Percentiles rank a stretch among this genome's conserved stretches.
phyloP scores from a whole-genome alignment of 805 yeast species.

The Blastobotrys robertii region DNA sequence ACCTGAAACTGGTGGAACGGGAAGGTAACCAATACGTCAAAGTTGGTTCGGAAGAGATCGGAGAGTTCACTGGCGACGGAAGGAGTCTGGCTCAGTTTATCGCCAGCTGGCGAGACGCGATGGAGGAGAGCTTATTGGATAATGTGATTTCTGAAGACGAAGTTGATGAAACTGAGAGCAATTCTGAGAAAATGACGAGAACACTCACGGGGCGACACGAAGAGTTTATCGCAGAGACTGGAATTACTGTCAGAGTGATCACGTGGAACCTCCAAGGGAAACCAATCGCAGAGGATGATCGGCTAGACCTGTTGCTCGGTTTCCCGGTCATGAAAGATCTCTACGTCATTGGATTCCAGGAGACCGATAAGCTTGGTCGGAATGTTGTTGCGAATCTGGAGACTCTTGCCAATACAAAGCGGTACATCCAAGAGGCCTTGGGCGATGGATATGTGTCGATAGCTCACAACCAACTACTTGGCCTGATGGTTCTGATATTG shows the following conservation, averaged over 20 bases:
- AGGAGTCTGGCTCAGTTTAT: conserved; percentile 21
- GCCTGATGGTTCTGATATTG: conserved; percentile 40
- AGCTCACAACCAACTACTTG: conserved; percentile 41
- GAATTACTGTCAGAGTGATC: conserved; percentile 17
- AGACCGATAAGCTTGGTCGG: conserved; percentile 38
- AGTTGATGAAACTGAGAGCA: conserved; percentile 9
- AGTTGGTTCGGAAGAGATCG: background rate
- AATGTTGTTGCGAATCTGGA: conserved; percentile 26
- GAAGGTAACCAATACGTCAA: too few relatives aligned
- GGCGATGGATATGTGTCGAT: conserved; percentile 28
- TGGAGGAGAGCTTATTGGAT: conserved; percentile 10
- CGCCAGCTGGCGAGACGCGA: conserved; percentile 23
- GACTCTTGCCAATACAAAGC: conserved; percentile 21
- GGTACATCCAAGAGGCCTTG: conserved; percentile 18
- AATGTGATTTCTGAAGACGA: too few relatives aligned
- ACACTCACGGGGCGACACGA: background rate
- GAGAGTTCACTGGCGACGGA: conserved; percentile 1
- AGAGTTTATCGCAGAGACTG: conserved; percentile 11
- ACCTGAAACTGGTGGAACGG: too few relatives aligned
- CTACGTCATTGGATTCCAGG: conserved; percentile 40
- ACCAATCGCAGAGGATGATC: conserved; percentile 12
- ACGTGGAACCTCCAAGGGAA: conserved; percentile 28
- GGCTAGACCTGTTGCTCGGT: conserved; percentile 14
- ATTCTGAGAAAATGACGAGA: conserved; percentile 10
- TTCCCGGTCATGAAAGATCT: conserved; percentile 19